phyloP scores from a whole-genome alignment of 805 yeast species.

The Peterozyma toletana region DNA sequence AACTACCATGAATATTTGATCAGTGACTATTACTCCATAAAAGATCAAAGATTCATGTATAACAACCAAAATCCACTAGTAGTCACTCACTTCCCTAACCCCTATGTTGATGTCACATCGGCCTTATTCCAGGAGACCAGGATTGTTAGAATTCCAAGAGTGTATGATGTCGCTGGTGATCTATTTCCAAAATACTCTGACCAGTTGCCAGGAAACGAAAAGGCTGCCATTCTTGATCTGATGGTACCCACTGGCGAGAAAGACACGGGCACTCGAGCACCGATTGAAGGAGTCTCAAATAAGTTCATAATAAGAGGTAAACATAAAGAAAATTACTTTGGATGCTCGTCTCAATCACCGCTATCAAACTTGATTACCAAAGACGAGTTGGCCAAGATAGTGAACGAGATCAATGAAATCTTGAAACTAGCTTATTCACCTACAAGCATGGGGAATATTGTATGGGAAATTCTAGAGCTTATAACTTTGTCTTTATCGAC shows the following conservation, averaged over 20 bases:
- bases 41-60: constrained; percentile 9
- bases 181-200: constrained; percentile 50
- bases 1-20: constrained; percentile 60
- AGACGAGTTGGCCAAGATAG: constrained; percentile 33
- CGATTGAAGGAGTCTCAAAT: neutral
- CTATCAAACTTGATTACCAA: constrained; percentile 27
- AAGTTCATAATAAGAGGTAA: constrained; percentile 30
- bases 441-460: constrained; percentile 26
- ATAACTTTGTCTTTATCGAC: constrained; percentile 34
- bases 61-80: constrained; percentile 28
- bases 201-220: constrained; percentile 52
- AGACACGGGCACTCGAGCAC: too few relatives aligned
- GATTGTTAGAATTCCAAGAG: constrained; percentile 59
- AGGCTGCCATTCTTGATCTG: constrained; percentile 42
- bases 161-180: constrained; percentile 28
- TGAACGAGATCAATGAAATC: constrained; percentile 34
- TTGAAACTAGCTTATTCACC: constrained; percentile 34
- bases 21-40: constrained; percentile 21
- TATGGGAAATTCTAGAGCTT: constrained; percentile 33
- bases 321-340: constrained; percentile 37
- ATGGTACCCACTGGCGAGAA: neutral
- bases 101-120: constrained; percentile 21
- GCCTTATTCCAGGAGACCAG: constrained; percentile 28
- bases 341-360: constrained; percentile 47
- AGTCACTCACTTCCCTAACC: constrained; percentile 63